These are phyloP conservation scores for Arabidopsis thaliana DNA, from an alignment of 345 rosid species.

Conservation along the genomic window TAIR10.1 NC_003070.9:27975501-27976000, in stretches of 20 bases:
- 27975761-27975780: neutral
- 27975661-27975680: slow-evolving; percentile 16
- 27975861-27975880: neutral
- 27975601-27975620: slow-evolving; percentile 16
- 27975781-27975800: no score
- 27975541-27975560: slow-evolving; percentile 50
- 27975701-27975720: neutral
- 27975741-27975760: neutral
- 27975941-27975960: neutral
- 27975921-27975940: neutral
- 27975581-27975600: slow-evolving; percentile 15
- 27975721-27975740: neutral
- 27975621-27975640: neutral
- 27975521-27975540: slow-evolving; percentile 63
- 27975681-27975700: neutral
- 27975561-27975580: neutral
- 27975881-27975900: neutral
- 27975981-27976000: neutral
- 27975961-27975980: neutral
- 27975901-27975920: neutral
- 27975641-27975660: slow-evolving; percentile 30
- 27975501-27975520: slow-evolving; percentile 76
- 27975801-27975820: neutral
- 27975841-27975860: neutral
- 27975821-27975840: neutral